Base-by-base conservation (phyloP, 1,284 basidiomycete genomes). In the Pseudozyma pruni region DNA sequence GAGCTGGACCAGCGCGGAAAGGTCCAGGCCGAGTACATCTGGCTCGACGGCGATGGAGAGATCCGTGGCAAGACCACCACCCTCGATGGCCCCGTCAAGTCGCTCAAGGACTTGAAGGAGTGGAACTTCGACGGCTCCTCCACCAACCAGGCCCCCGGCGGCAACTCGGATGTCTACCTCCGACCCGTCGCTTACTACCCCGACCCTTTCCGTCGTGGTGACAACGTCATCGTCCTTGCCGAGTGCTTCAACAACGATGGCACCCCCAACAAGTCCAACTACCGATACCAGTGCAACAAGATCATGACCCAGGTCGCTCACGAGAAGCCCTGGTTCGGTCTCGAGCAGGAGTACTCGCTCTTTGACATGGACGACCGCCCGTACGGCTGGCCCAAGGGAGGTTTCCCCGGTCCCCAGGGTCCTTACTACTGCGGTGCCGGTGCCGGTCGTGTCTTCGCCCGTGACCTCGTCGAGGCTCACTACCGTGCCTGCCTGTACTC, bases 361-460 rank as follows among this genome's bases (percentile, higher is more conserved):
- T 93, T 99, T 80, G 94, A 94, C 83, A 87, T 87, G 76, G 95
- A 98, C 82, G 94, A 91, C 76, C 87, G 87, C 67, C 95, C 96
- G 54, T 93, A 87, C 84, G 94, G 93, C 64, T 98, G 96, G 96
- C 96, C 83, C 68, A 80, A 77, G 54, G 82, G 93, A 78, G 96
- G 96, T 85, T 99, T 98, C 91, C 96, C 96, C 71, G 96, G 92
- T 81, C 95, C 96, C 72, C 96, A 99, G 85, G 96, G 96, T 68
- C 96, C 96, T 48, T 99, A 99, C 86, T 99, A 99, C 87, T 99
- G 96, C 83, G 96, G 96, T 88, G 95, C 95, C 84, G 95, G 95
- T 91, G 90, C 93, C 74, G 95, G 95, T 84, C 94, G 92, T 85
- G 96, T 98, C 74, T 95, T 96, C 83, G 96, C 93, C 75, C 93